Conservation (phyloP, 495 filamentous ascomycete genomes). For the Evernia prunastri region DNA sequence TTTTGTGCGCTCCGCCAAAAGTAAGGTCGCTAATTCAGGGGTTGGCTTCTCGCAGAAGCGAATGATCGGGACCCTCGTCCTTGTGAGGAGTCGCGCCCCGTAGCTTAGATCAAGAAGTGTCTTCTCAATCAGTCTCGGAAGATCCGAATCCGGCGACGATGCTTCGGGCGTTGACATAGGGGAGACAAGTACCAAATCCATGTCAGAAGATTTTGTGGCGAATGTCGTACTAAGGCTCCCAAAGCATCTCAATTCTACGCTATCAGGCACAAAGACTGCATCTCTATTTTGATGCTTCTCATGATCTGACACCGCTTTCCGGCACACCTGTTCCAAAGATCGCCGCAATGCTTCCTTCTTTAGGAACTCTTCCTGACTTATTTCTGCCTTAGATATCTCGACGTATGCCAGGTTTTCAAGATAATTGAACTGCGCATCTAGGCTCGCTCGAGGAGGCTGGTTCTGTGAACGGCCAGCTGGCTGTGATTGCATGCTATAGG, state of each 20-base stretch:
- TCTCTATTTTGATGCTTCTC: conserved; percentile 34
- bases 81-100: conserved; percentile 61
- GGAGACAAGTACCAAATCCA: conserved; percentile 66
- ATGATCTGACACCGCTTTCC: conserved; percentile 44
- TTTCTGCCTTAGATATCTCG: conserved; percentile 41
- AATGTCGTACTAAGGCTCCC: conserved; percentile 70
- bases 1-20: conserved; percentile 52
- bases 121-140: conserved; percentile 61
- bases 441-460: conserved; percentile 22
- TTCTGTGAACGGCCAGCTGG: neutral
- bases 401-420: conserved; percentile 41
- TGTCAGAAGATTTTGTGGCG: conserved; percentile 64
- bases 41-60: conserved; percentile 68
- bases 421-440: conserved; percentile 38
- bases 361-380: conserved; percentile 45
- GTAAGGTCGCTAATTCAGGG: conserved; percentile 40
- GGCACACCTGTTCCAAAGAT: conserved; percentile 50
- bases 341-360: conserved; percentile 58
- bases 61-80: conserved; percentile 74
- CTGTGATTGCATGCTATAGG: neutral
- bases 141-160: conserved; percentile 41
- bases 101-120: conserved; percentile 61
- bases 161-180: conserved; percentile 44
- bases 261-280: conserved; percentile 41
- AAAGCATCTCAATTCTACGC: conserved; percentile 58